Base-by-base conservation (phyloP, 1,139 yeast species). In the Scheffersomyces insectosa region DNA sequence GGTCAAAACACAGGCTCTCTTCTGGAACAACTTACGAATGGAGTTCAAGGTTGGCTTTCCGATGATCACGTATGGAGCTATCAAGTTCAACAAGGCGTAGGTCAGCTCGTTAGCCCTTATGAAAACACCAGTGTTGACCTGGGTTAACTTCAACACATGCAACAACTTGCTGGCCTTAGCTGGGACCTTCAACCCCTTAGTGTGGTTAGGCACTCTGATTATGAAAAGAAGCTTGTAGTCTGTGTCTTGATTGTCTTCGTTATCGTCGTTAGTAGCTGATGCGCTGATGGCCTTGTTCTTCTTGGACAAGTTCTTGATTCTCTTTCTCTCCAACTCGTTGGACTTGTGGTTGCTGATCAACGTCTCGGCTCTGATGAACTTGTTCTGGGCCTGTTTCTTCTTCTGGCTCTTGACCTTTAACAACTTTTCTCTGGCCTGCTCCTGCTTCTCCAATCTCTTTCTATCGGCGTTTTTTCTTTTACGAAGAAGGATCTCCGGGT, bases 391-490 rank as follows among this genome's bases (percentile, higher is more conserved):
- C 44, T 67, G 67, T 42, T 66, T 65, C 42, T 64, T 68, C 52
- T 68, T 53, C 12, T 41, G 16, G 27, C 42, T 69, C 54, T 69
- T 73, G 52, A 69, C 70, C 41, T 63, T 62, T 28, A 55, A 53
- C 15, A 32, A 38, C 41, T 50, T 46, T 16, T 47, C 54, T 30
- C 55, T 50, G 39, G 68, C 69, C 43, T 69, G 68, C 45, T 74
- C 85, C 58, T 82, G 88, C 58, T 80, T 82, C 57, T 80, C 83
- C 46, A 85, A 58, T 61, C 90, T 78, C 55, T 83, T 72, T 62
- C 85, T 73, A 60, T 86, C 91, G 48, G 83, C 85, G 60, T 85
- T 80, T 70, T 85, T 86, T 67, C 95, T 80, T 72, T 85, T 86
- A 59, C 83, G 82, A 53, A 86, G 74, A 55, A 86, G 79, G 44